phyloP scores from a whole-genome alignment of 2,329 filamentous ascomycete species.

The Cercospora janseana region DNA sequence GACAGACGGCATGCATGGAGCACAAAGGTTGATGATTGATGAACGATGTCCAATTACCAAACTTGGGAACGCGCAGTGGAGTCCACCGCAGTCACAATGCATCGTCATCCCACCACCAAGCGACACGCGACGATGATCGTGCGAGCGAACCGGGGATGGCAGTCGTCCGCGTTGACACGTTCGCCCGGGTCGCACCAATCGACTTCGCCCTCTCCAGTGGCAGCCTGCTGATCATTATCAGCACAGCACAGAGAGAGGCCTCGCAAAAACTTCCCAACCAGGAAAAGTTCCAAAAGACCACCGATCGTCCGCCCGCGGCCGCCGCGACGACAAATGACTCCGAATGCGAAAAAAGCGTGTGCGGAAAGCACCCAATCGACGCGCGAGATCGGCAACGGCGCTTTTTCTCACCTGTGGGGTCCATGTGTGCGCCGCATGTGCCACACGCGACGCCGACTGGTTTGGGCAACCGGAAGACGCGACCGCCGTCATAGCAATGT shows the following conservation, averaged over 20 bases:
- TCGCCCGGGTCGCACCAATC: background rate
- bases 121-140: too few relatives aligned
- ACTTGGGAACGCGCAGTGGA: too few relatives aligned
- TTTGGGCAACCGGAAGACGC: background rate
- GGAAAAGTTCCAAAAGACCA: conserved; percentile 1
- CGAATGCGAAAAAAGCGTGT: conserved; percentile 6
- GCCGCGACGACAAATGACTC: background rate
- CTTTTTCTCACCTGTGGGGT: background rate
- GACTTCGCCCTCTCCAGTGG: conserved; percentile 6
- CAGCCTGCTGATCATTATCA: too few relatives aligned
- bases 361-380: background rate
- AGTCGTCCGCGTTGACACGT: too few relatives aligned
- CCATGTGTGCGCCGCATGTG: conserved; percentile 8
- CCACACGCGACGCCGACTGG: conserved; percentile 2
- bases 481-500: too few relatives aligned
- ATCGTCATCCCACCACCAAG: too few relatives aligned
- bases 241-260: too few relatives aligned
- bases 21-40: too few relatives aligned
- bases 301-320: conserved; percentile 5
- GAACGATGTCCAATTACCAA: too few relatives aligned
- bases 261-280: conserved; percentile 11
- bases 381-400: background rate
- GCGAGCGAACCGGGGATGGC: too few relatives aligned
- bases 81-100: too few relatives aligned
- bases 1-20: background rate